Percentiles rank a stretch among this genome's conserved stretches.
Evolutionary conservation across 2,329 filamentous ascomycete genomes (phyloP).

Genomic region (Talaromyces islandicus): DNA sequence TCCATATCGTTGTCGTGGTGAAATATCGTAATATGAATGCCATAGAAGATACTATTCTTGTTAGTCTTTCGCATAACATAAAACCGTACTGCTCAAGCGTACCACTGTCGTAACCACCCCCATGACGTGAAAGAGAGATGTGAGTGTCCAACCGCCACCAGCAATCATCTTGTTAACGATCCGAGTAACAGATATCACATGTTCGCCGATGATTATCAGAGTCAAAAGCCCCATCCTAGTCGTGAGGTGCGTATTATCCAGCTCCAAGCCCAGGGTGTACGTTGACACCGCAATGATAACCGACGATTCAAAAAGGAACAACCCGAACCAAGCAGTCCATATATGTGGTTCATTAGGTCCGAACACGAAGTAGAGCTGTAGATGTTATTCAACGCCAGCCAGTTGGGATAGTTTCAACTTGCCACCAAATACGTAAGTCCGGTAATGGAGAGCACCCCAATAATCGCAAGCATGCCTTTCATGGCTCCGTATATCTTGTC

Average conservation of each 20-base stretch:
- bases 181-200: constrained; percentile 56
- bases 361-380: constrained; percentile 31
- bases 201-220: constrained; percentile 61
- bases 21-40: constrained; percentile 57
- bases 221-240: constrained; percentile 60
- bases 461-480: constrained; percentile 24
- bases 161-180: constrained; percentile 47
- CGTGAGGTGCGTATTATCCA: constrained; percentile 58
- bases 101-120: constrained; percentile 34
- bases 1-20: constrained; percentile 44
- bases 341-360: constrained; percentile 22
- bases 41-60: constrained; percentile 49
- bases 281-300: constrained; percentile 50
- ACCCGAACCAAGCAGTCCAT: constrained; percentile 51
- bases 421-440: constrained; percentile 25
- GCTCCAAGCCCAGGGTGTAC: constrained; percentile 52
- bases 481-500: constrained; percentile 20
- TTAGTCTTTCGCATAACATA: background rate
- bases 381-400: background rate
- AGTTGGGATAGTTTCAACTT: constrained; percentile 5
- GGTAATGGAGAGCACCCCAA: constrained; percentile 21
- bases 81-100: background rate
- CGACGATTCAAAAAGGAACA: constrained; percentile 49
- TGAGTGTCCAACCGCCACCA: constrained; percentile 34
- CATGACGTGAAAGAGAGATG: constrained; percentile 33